Conservation (phyloP, 192 early-diverging fungal genomes). For the Allomyces arbusculus region DNA sequence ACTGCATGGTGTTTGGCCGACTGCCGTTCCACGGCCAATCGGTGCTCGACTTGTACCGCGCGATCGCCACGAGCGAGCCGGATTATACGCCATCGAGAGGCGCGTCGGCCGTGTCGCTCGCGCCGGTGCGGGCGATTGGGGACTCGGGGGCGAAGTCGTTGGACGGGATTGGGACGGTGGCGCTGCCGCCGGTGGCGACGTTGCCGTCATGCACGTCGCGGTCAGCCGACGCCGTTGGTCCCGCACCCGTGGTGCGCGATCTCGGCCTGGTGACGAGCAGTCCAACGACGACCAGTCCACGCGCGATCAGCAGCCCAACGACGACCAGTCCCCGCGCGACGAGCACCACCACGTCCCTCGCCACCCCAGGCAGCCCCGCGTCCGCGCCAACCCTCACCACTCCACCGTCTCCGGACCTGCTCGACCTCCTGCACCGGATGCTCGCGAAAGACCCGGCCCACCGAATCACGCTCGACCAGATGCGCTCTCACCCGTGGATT, state of each 20-base stretch:
- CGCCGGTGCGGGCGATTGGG: background rate
- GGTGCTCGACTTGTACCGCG: constrained; percentile 60
- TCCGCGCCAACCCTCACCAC: too few species aligned
- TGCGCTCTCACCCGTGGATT: constrained; percentile 54
- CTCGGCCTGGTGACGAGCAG: constrained; percentile 4
- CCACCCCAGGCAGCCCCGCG: too few species aligned
- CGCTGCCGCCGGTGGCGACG: too few species aligned
- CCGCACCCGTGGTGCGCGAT: constrained; percentile 6
- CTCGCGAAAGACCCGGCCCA: constrained; percentile 59
- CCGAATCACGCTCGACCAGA: constrained; percentile 48
- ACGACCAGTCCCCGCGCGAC: too few species aligned
- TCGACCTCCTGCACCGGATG: constrained; percentile 37
- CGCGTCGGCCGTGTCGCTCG: too few species aligned
- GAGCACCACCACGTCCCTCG: too few species aligned
- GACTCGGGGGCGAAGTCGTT: too few species aligned
- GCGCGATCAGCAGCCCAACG: too few species aligned
- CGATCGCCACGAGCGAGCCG: constrained; percentile 36
- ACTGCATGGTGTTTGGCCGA: constrained; percentile 56
- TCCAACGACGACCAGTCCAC: too few species aligned
- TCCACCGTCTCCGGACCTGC: constrained; percentile 20
- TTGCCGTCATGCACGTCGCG: too few species aligned
- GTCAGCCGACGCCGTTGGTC: too few species aligned
- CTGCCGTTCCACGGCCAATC: constrained; percentile 59
- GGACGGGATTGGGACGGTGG: too few species aligned
- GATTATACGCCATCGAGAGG: background rate